Evolutionary conservation across 116 monocot species (phyloP), one percentile per base, ranked within the genome.

Genomic region (Cymodocea nodosa): DNA sequence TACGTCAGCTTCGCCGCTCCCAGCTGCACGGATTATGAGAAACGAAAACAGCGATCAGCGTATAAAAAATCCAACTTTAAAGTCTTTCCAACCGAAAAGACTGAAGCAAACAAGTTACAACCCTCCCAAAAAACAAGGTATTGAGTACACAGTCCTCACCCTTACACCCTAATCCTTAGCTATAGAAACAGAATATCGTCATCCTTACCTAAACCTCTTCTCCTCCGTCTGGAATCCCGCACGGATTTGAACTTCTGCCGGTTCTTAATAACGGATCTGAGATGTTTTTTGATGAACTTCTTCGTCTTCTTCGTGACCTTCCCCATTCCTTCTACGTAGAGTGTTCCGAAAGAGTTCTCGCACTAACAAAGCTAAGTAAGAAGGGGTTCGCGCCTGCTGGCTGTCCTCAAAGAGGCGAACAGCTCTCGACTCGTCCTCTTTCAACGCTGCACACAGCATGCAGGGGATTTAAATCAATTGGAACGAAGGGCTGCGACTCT

Each of bases 241-340:
- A 56, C 66, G 14, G 82, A 63, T 50, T 82, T 86, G 59, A 67
- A 65, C 67, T 82, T 86, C 35, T 82, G 82, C 23, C 75, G 71
- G 70, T 70, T 80, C 73, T 69, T 71, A 50, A 63, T 40, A 15
- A 80, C 80, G 10, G 80, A 71, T 23, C 77, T 79, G 19, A 86
- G 80, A 35, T 86, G 79, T 70, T 86, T 86, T 62, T 60, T 60
- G 12, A 76, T 80, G 61, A 86, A 86, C 56, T 86, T 86, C 73
- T 82, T 74, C 25, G 86, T 82, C 67, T 70, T 86, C 80, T 82
- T 86, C 60, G 80, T 80, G 2, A 80, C 66, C 66, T 82, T 86
- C 35, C 68, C 82, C 86, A 79, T 79, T 71, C 24, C 69, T 59
- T 16, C 35, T 17, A 6, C 23, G 9, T 0, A 2, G 23, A 20